Evolutionary conservation across 2,329 filamentous ascomycete species (phyloP).

Genomic region (Aspergillus proliferans): DNA sequence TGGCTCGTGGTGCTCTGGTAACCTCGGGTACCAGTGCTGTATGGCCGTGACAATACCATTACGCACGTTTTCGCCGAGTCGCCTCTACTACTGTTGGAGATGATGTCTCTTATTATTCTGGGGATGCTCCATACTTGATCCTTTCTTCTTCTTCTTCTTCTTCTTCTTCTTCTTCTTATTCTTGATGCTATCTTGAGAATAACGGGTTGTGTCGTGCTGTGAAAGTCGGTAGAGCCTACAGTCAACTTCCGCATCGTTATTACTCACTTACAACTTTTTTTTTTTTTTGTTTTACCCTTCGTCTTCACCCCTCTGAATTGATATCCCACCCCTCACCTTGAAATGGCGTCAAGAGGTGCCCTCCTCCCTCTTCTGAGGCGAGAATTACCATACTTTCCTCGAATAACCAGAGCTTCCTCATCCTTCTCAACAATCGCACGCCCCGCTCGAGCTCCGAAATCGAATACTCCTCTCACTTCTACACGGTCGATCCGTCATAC

Average conservation of each 20-base stretch:
- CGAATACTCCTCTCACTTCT: conserved; percentile 13
- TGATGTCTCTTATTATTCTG: not conserved
- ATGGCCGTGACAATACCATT: conserved; percentile 19
- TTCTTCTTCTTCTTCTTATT: not conserved
- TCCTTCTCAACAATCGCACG: conserved; percentile 17
- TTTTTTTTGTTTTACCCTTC: not conserved
- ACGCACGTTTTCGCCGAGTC: conserved; percentile 14
- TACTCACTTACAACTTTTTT: not conserved
- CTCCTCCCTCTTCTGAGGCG: conserved; percentile 39
- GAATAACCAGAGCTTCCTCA: conserved; percentile 22
- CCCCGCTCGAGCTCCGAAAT: conserved; percentile 13
- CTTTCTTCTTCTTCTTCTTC: not conserved
- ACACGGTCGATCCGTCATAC: conserved; percentile 14
- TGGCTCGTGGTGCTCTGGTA: conserved; percentile 11
- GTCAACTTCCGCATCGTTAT: too few relatives aligned
- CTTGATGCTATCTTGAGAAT: not conserved
- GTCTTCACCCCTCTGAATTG: not conserved
- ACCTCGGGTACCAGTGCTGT: not conserved
- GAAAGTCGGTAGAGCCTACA: not conserved
- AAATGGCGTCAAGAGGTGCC: conserved; percentile 38
- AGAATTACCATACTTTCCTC: conserved; percentile 25
- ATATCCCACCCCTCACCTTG: conserved; percentile 2
- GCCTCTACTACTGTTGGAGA: not conserved
- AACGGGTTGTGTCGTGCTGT: not conserved
- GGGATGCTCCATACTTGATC: not conserved